These are phyloP conservation scores for Pseudozyma sp. DNA, from an alignment of 1,284 basidiomycete genomes.

Conservation along the genomic window DNA sequence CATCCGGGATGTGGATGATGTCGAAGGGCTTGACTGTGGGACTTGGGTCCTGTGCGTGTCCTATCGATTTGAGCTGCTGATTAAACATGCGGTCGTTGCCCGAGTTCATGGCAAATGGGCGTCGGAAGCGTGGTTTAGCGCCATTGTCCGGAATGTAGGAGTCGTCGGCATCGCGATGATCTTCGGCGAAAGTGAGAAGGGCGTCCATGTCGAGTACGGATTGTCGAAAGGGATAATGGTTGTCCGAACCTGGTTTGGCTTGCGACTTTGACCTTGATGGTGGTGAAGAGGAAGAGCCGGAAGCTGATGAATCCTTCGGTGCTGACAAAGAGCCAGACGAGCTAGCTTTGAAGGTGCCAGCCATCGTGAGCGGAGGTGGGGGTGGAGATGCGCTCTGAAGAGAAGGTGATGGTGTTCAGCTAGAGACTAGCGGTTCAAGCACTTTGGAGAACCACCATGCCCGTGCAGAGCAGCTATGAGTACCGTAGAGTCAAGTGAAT, in stretches of 20 bases:
- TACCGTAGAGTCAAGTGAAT: too few relatives aligned
- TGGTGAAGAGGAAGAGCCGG: slow-evolving; percentile 15
- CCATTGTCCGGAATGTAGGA: slow-evolving; percentile 13
- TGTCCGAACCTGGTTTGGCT: slow-evolving; percentile 5
- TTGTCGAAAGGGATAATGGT: slow-evolving; percentile 21
- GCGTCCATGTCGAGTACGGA: slow-evolving; percentile 47
- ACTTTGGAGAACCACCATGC: too few relatives aligned
- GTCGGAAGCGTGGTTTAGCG: slow-evolving; percentile 29
- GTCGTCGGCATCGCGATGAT: slow-evolving; percentile 15
- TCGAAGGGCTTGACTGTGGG: slow-evolving; percentile 31
- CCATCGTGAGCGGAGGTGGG: too few relatives aligned
- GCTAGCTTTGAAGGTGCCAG: slow-evolving; percentile 1
- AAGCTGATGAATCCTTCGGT: slow-evolving; percentile 16
- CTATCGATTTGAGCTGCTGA: slow-evolving; percentile 43
- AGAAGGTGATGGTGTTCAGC: slow-evolving; percentile 9
- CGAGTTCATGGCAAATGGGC: slow-evolving; percentile 34
- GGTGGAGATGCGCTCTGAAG: not conserved
- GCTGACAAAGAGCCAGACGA: slow-evolving; percentile 19
- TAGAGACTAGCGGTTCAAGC: slow-evolving; percentile 3
- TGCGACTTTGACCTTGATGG: slow-evolving; percentile 15
- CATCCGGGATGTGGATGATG: slow-evolving; percentile 26
- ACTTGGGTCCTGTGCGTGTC: slow-evolving; percentile 37
- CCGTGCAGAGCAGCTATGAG: too few relatives aligned
- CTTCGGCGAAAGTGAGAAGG: slow-evolving; percentile 27
- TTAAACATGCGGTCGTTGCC: slow-evolving; percentile 35